Evolutionary conservation across 106 monocot species (phyloP), one percentile per base, ranked within the genome.

Genomic region (Gastrodia elata): DNA sequence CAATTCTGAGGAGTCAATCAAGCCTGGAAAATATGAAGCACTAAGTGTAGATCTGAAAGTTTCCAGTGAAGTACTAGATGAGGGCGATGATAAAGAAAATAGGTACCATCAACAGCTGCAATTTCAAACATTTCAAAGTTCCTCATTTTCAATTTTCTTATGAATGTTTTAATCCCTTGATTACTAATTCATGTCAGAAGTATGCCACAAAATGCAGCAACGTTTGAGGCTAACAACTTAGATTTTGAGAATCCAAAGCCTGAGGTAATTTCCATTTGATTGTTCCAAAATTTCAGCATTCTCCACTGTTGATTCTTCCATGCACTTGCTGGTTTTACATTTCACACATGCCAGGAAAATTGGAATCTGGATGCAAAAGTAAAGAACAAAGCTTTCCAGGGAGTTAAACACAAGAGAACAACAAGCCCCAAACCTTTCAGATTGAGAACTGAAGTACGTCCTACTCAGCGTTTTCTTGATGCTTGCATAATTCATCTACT

Each of bases 371-470:
- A 49, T 68, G 35, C 71, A 8, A 78, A 70, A 58, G 39, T 33
- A 71, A 64, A 73, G 61, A 72, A 22, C 59, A 83, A 64, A 34
- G 33, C 11, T 22, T 71, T 35, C 26, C 34, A 83, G 61, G 70
- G 22, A 5, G 69, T 36, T 52, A 89, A 79, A 68, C 42, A 42
- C 34, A 83, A 78, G 80, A 80, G 43, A 46, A 72, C 83, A 24
- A 93, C 93, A 38, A 85, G 85, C 41, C 93, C 90, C 6, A 89
- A 84, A 76, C 93, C 93, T 55, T 93, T 93, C 73, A 76, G 89
- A 73, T 80, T 93, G n/a, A 85, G 93, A 87, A 90, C 89, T 26
- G 85, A 87, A 74, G 93, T 93, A 52, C 80, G 90, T 76, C 42
- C 5, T 16, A 37, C 30, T 24, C n/a, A n/a, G n/a, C n/a, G n/a